Evolutionary conservation across 108 stramenopile genomes (phyloP).

Genomic region (Nannochloropsis granulata): DNA sequence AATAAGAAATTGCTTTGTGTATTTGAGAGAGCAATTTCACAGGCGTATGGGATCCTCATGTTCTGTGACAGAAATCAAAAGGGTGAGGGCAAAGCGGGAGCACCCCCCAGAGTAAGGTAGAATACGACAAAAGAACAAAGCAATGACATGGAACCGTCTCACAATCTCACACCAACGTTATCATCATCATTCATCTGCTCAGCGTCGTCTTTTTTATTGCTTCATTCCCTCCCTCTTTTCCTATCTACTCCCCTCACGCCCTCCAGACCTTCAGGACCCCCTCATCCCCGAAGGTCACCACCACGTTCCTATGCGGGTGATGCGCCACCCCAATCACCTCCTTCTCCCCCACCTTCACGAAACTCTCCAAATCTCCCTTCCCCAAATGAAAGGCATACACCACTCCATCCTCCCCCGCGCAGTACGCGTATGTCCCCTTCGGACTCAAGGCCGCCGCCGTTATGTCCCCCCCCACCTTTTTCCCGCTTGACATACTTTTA

Average conservation of each 20-base stretch:
- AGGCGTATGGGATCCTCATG: too few species aligned
- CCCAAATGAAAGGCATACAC: constrained; percentile 17
- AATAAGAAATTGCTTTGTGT: too few species aligned
- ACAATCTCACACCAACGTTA: too few species aligned
- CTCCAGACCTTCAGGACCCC: constrained; percentile 42
- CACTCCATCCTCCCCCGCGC: constrained; percentile 24
- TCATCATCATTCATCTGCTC: too few species aligned
- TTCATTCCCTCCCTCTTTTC: neutral
- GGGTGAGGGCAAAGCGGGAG: too few species aligned
- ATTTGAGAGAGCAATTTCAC: too few species aligned
- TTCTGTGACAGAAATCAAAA: too few species aligned
- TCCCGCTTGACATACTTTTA: constrained; percentile 7
- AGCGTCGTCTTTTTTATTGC: too few species aligned
- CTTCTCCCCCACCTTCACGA: constrained; percentile 14
- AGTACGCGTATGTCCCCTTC: constrained; percentile 26
- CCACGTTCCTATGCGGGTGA: constrained; percentile 38
- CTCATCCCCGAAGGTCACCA: constrained; percentile 38
- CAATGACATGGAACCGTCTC: too few species aligned
- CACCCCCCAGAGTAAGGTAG: too few species aligned
- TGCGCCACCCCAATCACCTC: constrained; percentile 34
- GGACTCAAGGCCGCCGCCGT: constrained; percentile 27
- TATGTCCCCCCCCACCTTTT: constrained; percentile 19
- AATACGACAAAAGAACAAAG: too few species aligned
- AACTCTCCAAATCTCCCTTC: constrained; percentile 15
- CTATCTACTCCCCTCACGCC: constrained; percentile 9